Conservation (phyloP, 2,329 filamentous ascomycete species). For the Clonostachys byssicola region DNA sequence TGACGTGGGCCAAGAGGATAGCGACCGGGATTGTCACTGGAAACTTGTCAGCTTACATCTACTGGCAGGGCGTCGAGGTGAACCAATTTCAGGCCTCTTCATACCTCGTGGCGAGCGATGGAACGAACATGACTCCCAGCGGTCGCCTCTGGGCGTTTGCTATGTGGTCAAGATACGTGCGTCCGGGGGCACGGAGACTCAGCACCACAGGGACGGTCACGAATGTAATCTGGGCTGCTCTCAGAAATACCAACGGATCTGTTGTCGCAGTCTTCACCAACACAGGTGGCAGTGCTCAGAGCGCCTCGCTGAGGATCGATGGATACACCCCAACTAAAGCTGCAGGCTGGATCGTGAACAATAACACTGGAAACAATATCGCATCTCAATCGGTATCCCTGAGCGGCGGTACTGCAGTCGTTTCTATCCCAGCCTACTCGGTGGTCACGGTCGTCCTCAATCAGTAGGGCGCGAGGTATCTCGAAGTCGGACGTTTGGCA, state of each 20-base stretch:
- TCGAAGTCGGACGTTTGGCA: no score
- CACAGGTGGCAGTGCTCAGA: slow-evolving; percentile 15
- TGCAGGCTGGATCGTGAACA: slow-evolving; percentile 29
- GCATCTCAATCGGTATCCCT: slow-evolving; percentile 8
- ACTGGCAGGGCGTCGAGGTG: slow-evolving; percentile 43
- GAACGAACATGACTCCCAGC: slow-evolving; percentile 4
- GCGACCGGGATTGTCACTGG: slow-evolving; percentile 41
- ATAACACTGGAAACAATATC: slow-evolving; percentile 12
- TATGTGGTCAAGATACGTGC: slow-evolving; percentile 29
- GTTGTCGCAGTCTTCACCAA: slow-evolving; percentile 29
- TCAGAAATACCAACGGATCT: slow-evolving; percentile 28
- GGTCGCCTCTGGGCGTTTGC: slow-evolving; percentile 31
- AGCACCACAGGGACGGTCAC: slow-evolving; percentile 14
- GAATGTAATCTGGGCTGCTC: slow-evolving; percentile 24
- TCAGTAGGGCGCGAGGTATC: no score
- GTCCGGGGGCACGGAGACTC: slow-evolving; percentile 27
- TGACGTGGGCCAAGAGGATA: slow-evolving; percentile 52
- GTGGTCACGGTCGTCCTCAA: slow-evolving; percentile 10
- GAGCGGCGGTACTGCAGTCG: slow-evolving; percentile 9
- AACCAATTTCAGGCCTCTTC: slow-evolving; percentile 16
- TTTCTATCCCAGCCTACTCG: slow-evolving; percentile 11
- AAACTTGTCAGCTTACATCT: slow-evolving; percentile 47
- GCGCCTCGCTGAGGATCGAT: slow-evolving; percentile 17
- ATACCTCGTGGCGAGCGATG: slow-evolving; percentile 17
- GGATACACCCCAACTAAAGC: slow-evolving; percentile 17